Conservation (phyloP, 495 filamentous ascomycete genomes). For the Aspergillus diversus region DNA sequence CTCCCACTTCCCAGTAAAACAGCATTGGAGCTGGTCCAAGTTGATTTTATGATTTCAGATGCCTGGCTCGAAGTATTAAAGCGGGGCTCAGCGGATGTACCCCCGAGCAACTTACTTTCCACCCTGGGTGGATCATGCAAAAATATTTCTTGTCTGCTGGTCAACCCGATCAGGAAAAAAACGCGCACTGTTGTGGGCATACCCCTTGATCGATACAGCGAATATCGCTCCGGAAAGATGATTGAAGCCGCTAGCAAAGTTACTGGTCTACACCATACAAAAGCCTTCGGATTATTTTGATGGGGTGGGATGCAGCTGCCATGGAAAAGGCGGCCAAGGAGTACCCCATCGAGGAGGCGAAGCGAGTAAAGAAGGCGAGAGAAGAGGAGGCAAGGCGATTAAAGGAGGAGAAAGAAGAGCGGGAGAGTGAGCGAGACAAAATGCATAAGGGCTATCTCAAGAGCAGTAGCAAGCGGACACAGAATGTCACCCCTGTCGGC, state of each 20-base stretch:
- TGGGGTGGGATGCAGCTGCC: conserved; percentile 9
- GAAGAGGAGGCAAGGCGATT: neutral
- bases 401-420: neutral
- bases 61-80: neutral
- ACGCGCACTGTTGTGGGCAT: conserved; percentile 11
- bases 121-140: conserved; percentile 10
- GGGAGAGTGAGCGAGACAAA: conserved; percentile 1
- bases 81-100: no score
- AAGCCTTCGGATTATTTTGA: conserved; percentile 1
- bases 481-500: conserved; percentile 13
- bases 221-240: conserved; percentile 8
- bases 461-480: neutral
- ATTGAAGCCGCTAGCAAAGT: conserved; percentile 8
- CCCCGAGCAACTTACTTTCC: neutral
- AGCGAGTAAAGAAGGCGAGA: no score
- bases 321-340: conserved; percentile 6
- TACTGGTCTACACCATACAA: conserved; percentile 8
- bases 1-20: neutral
- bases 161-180: conserved; percentile 9
- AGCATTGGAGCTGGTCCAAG: neutral
- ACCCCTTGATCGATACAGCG: neutral
- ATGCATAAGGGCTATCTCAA: conserved; percentile 6
- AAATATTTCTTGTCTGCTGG: conserved; percentile 11
- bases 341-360: conserved; percentile 10
- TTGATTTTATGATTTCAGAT: neutral